Conservation (phyloP, 306 rosid species). For the Inga leiocalycina region DNA sequence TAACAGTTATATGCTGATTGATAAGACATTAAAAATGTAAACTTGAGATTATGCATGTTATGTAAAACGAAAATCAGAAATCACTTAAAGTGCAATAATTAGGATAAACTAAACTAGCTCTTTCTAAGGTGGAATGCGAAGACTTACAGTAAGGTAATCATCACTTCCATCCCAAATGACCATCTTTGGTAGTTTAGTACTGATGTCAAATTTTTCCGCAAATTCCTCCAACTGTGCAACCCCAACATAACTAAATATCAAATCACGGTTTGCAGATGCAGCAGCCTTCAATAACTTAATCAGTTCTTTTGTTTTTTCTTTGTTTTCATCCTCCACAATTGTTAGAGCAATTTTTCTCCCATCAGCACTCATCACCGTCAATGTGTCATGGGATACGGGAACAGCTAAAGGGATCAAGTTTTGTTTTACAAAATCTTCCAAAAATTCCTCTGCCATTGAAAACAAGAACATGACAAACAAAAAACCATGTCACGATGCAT, state of each 20-base stretch:
- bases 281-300: constrained; percentile 80
- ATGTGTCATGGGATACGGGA: constrained; percentile 74
- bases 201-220: constrained; percentile 76
- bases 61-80: constrained; percentile 25
- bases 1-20: neutral
- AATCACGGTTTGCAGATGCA: constrained; percentile 94
- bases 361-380: constrained; percentile 68
- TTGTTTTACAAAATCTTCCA: constrained; percentile 82
- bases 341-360: constrained; percentile 81
- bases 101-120: constrained; percentile 13
- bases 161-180: constrained; percentile 84
- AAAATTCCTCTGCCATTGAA: constrained; percentile 63
- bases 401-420: constrained; percentile 74
- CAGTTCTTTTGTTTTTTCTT: constrained; percentile 66
- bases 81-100: constrained; percentile 24
- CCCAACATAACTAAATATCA: constrained; percentile 88
- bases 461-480: constrained; percentile 20
- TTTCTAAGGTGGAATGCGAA: constrained; percentile 1
- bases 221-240: constrained; percentile 79
- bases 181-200: constrained; percentile 73
- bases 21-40: neutral
- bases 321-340: constrained; percentile 79
- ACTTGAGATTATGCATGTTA: constrained; percentile 2
- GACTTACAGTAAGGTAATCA: constrained; percentile 74
- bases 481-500: constrained; percentile 11